Evolutionary conservation across 495 filamentous ascomycete species (phyloP).

Genomic region (Daldinia decipiens): DNA sequence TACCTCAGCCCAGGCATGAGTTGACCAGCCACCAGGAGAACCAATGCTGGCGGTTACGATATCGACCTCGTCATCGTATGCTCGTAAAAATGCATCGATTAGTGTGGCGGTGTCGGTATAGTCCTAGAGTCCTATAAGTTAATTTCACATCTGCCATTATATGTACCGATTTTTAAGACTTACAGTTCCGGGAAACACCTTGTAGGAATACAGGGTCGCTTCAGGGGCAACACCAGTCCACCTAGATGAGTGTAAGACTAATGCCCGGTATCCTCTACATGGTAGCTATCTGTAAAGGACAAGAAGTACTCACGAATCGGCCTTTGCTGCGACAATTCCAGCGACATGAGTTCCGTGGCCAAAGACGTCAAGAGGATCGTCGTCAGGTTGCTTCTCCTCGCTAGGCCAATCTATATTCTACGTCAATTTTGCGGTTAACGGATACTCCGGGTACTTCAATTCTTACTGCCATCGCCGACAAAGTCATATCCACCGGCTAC

Average conservation of each 20-base stretch:
- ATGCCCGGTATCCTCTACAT: not conserved
- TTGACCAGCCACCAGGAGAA: conserved; percentile 48
- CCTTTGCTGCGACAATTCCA: conserved; percentile 55
- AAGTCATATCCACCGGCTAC: conserved; percentile 53
- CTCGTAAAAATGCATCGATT: conserved; percentile 26
- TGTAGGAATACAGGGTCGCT: conserved; percentile 56
- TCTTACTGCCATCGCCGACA: conserved; percentile 44
- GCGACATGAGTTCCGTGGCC: conserved; percentile 38
- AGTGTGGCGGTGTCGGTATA: not conserved
- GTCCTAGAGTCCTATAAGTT: not conserved
- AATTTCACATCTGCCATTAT: not conserved
- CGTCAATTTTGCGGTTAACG: not conserved
- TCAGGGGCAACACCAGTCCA: conserved; percentile 60
- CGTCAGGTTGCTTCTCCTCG: conserved; percentile 38
- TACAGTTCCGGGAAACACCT: conserved; percentile 48
- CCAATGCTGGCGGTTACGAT: conserved; percentile 57
- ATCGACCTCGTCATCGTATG: conserved; percentile 55
- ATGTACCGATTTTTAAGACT: not conserved
- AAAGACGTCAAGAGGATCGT: conserved; percentile 51
- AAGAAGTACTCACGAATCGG: conserved; percentile 22
- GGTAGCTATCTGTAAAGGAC: not conserved
- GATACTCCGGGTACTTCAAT: not conserved
- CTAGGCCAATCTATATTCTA: not conserved
- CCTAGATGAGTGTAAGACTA: conserved; percentile 25
- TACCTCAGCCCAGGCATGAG: conserved; percentile 49